Base-by-base conservation (phyloP, 2,329 filamentous ascomycete species). In the Aspergillus ruber region DNA sequence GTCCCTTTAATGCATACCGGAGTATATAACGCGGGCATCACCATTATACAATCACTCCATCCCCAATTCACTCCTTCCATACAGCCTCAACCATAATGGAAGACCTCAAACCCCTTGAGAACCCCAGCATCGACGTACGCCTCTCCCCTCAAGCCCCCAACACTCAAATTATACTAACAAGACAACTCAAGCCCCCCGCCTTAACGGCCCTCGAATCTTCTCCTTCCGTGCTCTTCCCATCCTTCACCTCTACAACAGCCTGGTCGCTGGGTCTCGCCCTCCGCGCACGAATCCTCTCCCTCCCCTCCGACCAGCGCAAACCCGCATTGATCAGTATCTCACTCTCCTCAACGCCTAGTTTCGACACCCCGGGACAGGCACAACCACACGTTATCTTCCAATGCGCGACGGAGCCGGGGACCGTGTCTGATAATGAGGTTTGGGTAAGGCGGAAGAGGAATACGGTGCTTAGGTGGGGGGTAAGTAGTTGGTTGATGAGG, bases 361-460 rank as follows among this genome's bases (percentile, higher is more conserved):
- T 29, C 25, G 25, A 29, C 25, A 20, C 10, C 8, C 55, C 60
- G 17, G 66, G 50, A 12, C 25, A 29, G 25, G 45, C 48, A 1
- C 46, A 57, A 0, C 66, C 69, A 13, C 84, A 86, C 57, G 73
- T 81, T 1, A 69, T 91, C 17, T 91, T 89, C 73, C 86, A 90
- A 63, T 74, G 76, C 49, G 81, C 79, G 3, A 85, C 83, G 0
- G 79, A 85, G 36, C 70, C 80, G 0, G 86, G 87, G 6, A 80
- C 82, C 4, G 74, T 78, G 50, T 84, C 86, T 0, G 88, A 91
- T 65, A 85, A 87, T 59, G 83, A 86, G 63, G 69, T 69, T 23
- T 88, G 84, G 85, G 83, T 88, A 18, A 68, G 75, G 33, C 75
- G 87, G 29, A 91, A 93, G 74, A 74, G 83, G 12, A 81, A 81